Percentiles rank a stretch among this genome's conserved stretches.
Evolutionary conservation across 805 yeast species (phyloP).

Genomic region (Wickerhamomyces ciferrii): DNA sequence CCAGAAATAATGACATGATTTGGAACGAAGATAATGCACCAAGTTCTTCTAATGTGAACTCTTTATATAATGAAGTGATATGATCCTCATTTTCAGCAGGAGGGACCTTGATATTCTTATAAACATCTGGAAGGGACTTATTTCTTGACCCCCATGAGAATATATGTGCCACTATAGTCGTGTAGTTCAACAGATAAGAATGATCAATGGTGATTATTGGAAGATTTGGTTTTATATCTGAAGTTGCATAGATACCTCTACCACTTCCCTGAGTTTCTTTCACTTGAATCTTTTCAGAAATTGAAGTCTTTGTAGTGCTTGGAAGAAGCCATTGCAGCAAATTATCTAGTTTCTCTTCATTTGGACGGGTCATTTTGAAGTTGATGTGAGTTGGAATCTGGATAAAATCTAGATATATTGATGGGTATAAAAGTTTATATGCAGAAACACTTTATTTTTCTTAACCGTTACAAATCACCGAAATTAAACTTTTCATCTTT

Average conservation of each 20-base stretch:
- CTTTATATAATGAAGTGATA: slow-evolving; percentile 10
- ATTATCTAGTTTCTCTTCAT: slow-evolving; percentile 7
- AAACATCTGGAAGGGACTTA: slow-evolving; percentile 1
- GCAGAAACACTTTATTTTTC: too few relatives aligned
- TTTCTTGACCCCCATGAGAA: slow-evolving; percentile 24
- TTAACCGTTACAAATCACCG: neutral
- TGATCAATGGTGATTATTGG: slow-evolving; percentile 52
- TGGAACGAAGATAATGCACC: slow-evolving; percentile 52
- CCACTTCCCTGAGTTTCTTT: slow-evolving; percentile 45
- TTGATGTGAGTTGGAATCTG: too few relatives aligned
- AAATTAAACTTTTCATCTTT: neutral
- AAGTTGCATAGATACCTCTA: slow-evolving; percentile 51
- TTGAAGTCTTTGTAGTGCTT: slow-evolving; percentile 16
- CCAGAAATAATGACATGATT: slow-evolving; percentile 44
- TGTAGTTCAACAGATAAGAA: slow-evolving; percentile 50
- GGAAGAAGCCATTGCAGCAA: slow-evolving; percentile 28
- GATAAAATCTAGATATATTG: too few relatives aligned
- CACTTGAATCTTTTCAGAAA: slow-evolving; percentile 38
- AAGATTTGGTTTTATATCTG: slow-evolving; percentile 33
- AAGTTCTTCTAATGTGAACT: slow-evolving; percentile 25
- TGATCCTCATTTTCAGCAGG: slow-evolving; percentile 17
- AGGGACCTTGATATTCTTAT: slow-evolving; percentile 7
- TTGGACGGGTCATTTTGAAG: neutral
- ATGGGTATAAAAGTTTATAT: too few relatives aligned
- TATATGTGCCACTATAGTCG: slow-evolving; percentile 44